Evolutionary conservation across 1,139 yeast genomes (phyloP).

Genomic region (Saccharomyces hybrid): DNA sequence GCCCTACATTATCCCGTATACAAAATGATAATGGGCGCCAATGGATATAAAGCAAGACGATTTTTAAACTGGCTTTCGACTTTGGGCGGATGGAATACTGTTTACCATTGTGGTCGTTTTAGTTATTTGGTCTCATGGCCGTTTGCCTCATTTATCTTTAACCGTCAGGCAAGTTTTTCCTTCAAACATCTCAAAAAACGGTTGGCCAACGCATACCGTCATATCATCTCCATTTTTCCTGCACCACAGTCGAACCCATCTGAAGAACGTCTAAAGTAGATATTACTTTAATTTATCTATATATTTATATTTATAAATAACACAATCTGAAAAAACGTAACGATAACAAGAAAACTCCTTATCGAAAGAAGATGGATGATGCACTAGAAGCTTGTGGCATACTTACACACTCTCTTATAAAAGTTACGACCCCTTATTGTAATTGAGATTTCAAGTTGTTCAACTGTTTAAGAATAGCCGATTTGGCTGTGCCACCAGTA

Average conservation of each 20-base stretch:
- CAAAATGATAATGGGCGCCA: conserved; percentile 20
- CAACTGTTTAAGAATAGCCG: conserved; percentile 77
- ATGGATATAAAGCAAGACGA: conserved; percentile 17
- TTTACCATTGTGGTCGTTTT: conserved; percentile 18
- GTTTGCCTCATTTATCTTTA: conserved; percentile 1
- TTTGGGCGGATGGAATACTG: conserved; percentile 9
- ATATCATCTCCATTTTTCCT: neutral
- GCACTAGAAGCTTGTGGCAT: neutral
- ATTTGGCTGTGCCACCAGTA: conserved; percentile 91
- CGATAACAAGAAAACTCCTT: neutral
- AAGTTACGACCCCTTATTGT: neutral
- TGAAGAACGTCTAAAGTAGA: neutral
- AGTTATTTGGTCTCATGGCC: conserved; percentile 15
- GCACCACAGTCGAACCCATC: neutral
- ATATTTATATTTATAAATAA: neutral
- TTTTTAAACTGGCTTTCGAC: conserved; percentile 11
- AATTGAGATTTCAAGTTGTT: conserved; percentile 36
- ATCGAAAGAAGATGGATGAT: neutral
- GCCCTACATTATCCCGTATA: conserved; percentile 25
- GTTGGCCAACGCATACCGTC: neutral
- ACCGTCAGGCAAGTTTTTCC: neutral
- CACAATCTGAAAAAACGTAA: neutral
- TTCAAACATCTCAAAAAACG: conserved; percentile 1
- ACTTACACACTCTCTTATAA: neutral
- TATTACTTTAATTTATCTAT: neutral